These are phyloP conservation scores for Kodamaea derodonti DNA, from an alignment of 1,139 yeast genomes.

Conservation along the genomic window DNA sequence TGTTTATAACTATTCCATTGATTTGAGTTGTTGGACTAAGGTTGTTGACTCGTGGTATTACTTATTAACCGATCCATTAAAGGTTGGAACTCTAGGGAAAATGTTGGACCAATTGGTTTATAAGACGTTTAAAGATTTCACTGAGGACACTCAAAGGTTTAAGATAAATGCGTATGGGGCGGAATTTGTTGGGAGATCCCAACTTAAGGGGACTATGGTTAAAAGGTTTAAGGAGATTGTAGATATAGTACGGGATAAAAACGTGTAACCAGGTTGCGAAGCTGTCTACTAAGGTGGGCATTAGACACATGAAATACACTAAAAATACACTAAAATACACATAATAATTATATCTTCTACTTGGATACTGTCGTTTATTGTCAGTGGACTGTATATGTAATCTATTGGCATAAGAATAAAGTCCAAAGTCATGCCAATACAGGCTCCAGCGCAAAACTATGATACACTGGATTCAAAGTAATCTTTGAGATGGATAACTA, in stretches of 20 bases:
- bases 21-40: conserved; percentile 44
- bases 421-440: too few relatives aligned
- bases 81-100: conserved; percentile 1
- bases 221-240: conserved; percentile 17
- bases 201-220: conserved; percentile 22
- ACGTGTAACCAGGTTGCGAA: conserved; percentile 1
- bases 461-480: too few relatives aligned
- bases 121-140: conserved; percentile 15
- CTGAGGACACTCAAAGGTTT: conserved; percentile 18
- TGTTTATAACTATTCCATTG: conserved; percentile 37
- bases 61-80: conserved; percentile 12
- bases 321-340: too few relatives aligned
- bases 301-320: too few relatives aligned
- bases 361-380: too few relatives aligned
- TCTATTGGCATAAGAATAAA: too few relatives aligned
- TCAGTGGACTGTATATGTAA: too few relatives aligned
- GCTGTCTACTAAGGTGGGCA: neutral
- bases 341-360: too few relatives aligned
- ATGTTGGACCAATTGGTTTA: conserved; percentile 10
- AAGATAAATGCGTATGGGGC: conserved; percentile 18
- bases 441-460: too few relatives aligned
- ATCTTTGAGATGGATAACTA: too few relatives aligned
- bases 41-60: conserved; percentile 48
- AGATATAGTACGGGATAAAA: conserved; percentile 5
- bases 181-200: conserved; percentile 14